phyloP scores from a whole-genome alignment of 192 early-diverging fungal species.

The Borealophlyctis nickersoniae region DNA sequence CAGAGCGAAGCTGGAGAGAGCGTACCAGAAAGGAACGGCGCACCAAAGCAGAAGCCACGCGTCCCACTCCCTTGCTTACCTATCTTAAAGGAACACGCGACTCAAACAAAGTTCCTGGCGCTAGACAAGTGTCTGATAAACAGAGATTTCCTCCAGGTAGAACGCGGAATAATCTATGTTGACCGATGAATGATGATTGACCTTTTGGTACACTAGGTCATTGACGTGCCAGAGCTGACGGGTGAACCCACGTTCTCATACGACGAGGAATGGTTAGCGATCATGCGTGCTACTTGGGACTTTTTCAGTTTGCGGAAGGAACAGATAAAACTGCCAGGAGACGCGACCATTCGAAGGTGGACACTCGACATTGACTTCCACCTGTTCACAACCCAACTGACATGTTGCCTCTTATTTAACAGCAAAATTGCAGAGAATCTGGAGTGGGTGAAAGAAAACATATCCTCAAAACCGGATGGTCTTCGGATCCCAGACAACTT shows the following conservation, averaged over 20 bases:
- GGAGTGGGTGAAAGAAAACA: conserved; percentile 62
- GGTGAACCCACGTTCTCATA: conserved; percentile 65
- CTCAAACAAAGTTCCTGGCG: conserved; percentile 76
- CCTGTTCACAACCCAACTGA: not conserved
- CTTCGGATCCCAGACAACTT: conserved; percentile 80
- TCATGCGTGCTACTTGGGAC: conserved; percentile 44
- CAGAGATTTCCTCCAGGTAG: conserved; percentile 79
- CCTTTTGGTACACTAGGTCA: not conserved
- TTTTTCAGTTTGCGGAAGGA: conserved; percentile 29
- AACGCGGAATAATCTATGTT: not conserved
- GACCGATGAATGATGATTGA: not conserved
- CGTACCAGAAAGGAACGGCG: no score
- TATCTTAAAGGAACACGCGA: not conserved
- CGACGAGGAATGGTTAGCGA: conserved; percentile 60
- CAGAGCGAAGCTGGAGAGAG: no score
- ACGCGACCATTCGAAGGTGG: conserved; percentile 43
- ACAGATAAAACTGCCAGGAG: conserved; percentile 50
- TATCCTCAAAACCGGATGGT: conserved; percentile 50
- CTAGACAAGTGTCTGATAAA: conserved; percentile 90
- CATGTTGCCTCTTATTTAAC: not conserved
- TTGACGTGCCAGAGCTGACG: conserved; percentile 42
- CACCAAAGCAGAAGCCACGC: no score
- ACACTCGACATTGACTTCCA: no score
- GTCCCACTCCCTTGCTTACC: not conserved
- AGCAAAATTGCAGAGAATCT: not conserved